Conservation (phyloP, 2,329 filamentous ascomycete genomes). For the Periconia sp. region DNA sequence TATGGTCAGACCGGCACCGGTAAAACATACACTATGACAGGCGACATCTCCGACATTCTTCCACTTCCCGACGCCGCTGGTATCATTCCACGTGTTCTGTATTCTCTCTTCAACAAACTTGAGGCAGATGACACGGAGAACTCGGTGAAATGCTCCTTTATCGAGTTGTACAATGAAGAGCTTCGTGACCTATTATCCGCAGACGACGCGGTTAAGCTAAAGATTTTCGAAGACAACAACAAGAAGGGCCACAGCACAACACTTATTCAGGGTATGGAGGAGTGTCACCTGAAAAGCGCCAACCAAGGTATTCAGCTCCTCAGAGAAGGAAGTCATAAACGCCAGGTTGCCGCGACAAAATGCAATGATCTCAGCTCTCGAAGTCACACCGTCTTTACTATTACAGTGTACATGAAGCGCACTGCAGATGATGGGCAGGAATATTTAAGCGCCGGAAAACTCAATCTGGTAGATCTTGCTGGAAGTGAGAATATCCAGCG, state of each 20-base stretch:
- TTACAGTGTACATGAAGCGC: constrained; percentile 88
- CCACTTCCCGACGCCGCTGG: constrained; percentile 90
- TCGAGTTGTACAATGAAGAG: constrained; percentile 98
- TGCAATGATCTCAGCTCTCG: constrained; percentile 98
- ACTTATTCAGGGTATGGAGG: constrained; percentile 96
- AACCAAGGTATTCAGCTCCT: constrained; percentile 86
- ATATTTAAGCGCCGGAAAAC: constrained; percentile 86
- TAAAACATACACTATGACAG: constrained; percentile 99
- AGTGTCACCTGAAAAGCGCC: constrained; percentile 87
- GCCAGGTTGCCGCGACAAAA: constrained; percentile 99
- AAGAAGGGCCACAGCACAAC: constrained; percentile 86
- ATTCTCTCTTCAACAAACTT: constrained; percentile 85
- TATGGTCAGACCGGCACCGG: constrained; percentile 98
- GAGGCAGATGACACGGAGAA: constrained; percentile 78
- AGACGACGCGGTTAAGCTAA: constrained; percentile 85
- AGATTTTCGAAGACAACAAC: constrained; percentile 88
- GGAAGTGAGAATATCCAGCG: constrained; percentile 98
- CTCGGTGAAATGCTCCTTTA: constrained; percentile 96
- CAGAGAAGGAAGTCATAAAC: constrained; percentile 86
- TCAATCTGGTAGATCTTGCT: constrained; percentile 95
- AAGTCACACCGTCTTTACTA: constrained; percentile 96
- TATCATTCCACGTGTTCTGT: constrained; percentile 90
- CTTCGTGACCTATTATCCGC: constrained; percentile 83
- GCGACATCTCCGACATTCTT: constrained; percentile 91
- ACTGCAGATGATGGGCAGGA: constrained; percentile 85